phyloP scores from a whole-genome alignment of 495 filamentous ascomycete genomes.

The Bathelium albidoporum region DNA sequence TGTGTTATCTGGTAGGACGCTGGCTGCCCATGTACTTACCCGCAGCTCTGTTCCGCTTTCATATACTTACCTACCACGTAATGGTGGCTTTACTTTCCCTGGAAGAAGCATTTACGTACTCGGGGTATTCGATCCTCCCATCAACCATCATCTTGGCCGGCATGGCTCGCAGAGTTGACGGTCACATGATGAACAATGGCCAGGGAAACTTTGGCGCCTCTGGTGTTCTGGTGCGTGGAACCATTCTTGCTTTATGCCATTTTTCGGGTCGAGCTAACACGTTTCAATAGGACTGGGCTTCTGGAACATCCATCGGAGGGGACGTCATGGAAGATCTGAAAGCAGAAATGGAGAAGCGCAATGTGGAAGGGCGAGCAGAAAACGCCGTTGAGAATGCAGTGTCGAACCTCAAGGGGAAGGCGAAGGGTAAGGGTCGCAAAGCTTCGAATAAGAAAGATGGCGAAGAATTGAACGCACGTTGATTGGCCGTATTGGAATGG shows the following conservation, averaged over 20 bases:
- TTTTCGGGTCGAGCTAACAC: background rate
- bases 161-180: slow-evolving; percentile 58
- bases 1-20: slow-evolving; percentile 56
- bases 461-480: background rate
- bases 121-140: slow-evolving; percentile 66
- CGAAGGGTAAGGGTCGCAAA: slow-evolving; percentile 17
- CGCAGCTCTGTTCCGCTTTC: slow-evolving; percentile 52
- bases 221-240: slow-evolving; percentile 49
- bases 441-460: background rate
- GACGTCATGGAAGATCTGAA: slow-evolving; percentile 47
- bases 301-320: slow-evolving; percentile 54
- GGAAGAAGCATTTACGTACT: slow-evolving; percentile 67
- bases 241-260: background rate
- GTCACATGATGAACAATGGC: slow-evolving; percentile 50
- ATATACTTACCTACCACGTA: slow-evolving; percentile 70
- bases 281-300: slow-evolving; percentile 44
- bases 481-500: background rate
- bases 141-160: slow-evolving; percentile 62
- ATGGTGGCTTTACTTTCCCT: slow-evolving; percentile 57
- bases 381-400: slow-evolving; percentile 23
- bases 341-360: slow-evolving; percentile 49
- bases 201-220: slow-evolving; percentile 68
- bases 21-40: slow-evolving; percentile 69
- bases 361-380: slow-evolving; percentile 40
- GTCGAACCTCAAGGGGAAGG: slow-evolving; percentile 14